Base-by-base conservation (phyloP, 805 yeast genomes). In the Metschnikowia amazonensis region DNA sequence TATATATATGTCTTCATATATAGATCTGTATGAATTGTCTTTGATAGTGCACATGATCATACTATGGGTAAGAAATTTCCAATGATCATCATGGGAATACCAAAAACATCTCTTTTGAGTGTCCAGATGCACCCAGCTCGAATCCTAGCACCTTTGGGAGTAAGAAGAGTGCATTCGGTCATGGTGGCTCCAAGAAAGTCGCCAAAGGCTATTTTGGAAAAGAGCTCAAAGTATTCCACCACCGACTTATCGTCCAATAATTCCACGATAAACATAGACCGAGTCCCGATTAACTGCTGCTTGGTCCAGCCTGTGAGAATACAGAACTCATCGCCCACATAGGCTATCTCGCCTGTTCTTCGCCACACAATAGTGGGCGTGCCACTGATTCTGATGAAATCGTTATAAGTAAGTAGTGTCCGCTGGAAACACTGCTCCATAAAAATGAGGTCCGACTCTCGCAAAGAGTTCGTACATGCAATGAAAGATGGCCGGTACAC, bases 391-490 rank as follows among this genome's bases (percentile, higher is more conserved):
- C 81, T 75, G 32, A 94, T 85, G 61, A 87, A 86, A 62, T 84
- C 86, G 49, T 89, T 90, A 62, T 89, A 92, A 49, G 95, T 96
- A 36, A 92, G 68, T 30, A 92, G 69, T 0, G 98, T 89, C 36
- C 99, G 71, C 64, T 92, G 98, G 67, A 90, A 92, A 56, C 96
- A 87, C 67, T 92, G 95, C 61, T 92, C 99, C 85, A 94, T 89
- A 60, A 92, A 92, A 2, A 92, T 86, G 64, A 90, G 73, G 63
- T 92, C 99, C 34, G 87, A 95, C 56, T 88, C 96, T 47, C 90
- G 87, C 30, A 92, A 67, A 4, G 94, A 82, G 57, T 87, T 86
- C 32, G 95, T 87, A 57, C 95, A 86, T 3, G 97, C 97, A 56
- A 90, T 89, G 62, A 92, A 92, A 10, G 90, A 82, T 2, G 98